Evolutionary conservation across 2,329 filamentous ascomycete species (phyloP).

Genomic region (Gnomoniopsis smithogilvyi): DNA sequence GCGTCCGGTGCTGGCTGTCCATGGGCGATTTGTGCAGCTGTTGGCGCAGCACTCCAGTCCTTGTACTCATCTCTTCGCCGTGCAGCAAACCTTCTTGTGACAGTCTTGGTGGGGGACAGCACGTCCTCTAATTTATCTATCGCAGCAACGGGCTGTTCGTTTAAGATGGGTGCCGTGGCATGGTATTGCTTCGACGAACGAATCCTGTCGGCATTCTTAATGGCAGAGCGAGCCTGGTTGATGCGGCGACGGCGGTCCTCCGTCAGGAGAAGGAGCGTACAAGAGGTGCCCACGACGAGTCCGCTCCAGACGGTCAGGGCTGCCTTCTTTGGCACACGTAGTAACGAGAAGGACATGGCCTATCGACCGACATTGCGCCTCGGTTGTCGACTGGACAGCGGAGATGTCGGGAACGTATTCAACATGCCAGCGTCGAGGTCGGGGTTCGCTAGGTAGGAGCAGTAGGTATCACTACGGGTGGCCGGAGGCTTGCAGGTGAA

Average conservation of each 20-base stretch:
- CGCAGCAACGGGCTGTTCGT: background rate
- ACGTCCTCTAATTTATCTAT: background rate
- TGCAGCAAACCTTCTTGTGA: background rate
- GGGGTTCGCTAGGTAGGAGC: background rate
- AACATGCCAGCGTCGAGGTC: conserved; percentile 8
- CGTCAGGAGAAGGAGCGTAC: conserved; percentile 38
- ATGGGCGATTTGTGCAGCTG: background rate
- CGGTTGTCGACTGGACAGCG: conserved; percentile 15
- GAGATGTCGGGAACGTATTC: background rate
- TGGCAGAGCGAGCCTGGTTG: conserved; percentile 34
- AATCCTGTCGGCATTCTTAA: conserved; percentile 38
- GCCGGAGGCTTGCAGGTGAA: background rate
- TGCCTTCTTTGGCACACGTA: conserved; percentile 42
- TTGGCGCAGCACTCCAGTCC: background rate
- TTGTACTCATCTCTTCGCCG: background rate
- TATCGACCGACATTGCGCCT: conserved; percentile 18
- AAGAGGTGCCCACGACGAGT: conserved; percentile 43
- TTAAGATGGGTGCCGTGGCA: conserved; percentile 25
- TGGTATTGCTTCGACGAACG: conserved; percentile 37
- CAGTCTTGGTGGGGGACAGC: background rate
- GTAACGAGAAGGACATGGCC: conserved; percentile 30
- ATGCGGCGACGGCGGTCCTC: conserved; percentile 45
- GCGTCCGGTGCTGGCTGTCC: background rate
- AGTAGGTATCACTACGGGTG: background rate
- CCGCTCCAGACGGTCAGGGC: conserved; percentile 42